A percentile compares a stretch with the other conserved stretches of the same genome.
Evolutionary conservation across 805 yeast species (phyloP).

Genomic region (Myxozyma vanderwaltii): DNA sequence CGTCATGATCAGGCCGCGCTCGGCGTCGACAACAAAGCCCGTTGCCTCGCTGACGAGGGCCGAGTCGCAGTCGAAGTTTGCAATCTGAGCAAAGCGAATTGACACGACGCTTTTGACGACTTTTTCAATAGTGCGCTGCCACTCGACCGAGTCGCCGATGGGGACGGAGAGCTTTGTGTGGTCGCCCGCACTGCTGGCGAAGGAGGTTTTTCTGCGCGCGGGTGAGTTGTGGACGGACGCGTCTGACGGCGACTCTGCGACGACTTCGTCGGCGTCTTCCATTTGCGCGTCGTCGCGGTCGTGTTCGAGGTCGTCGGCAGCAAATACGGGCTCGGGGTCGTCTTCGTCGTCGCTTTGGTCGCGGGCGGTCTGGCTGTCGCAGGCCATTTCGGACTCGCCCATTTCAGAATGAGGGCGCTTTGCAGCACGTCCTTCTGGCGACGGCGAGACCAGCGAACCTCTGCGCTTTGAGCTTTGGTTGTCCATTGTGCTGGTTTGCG

Average conservation of each 20-base stretch:
- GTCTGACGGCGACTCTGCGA: constrained; percentile 11
- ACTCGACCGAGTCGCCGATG: constrained; percentile 43
- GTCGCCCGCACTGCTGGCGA: background rate
- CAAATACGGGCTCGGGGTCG: background rate
- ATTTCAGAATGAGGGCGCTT: constrained; percentile 5
- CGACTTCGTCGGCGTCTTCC: constrained; percentile 8
- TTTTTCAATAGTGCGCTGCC: constrained; percentile 80
- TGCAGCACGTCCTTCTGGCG: constrained; percentile 7
- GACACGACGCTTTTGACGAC: constrained; percentile 88
- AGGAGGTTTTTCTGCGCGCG: background rate
- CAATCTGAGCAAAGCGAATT: constrained; percentile 84
- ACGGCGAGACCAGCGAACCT: constrained; percentile 13
- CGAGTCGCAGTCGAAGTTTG: constrained; percentile 81
- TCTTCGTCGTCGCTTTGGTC: background rate
- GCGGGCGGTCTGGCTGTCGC: constrained; percentile 1
- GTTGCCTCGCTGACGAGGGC: constrained; percentile 89
- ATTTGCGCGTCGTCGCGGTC: constrained; percentile 1
- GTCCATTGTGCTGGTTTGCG: background rate
- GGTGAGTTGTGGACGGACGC: constrained; percentile 5
- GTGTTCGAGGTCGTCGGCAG: constrained; percentile 1
- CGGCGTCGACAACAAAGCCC: constrained; percentile 88
- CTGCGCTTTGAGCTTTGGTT: constrained; percentile 5
- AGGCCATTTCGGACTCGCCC: constrained; percentile 7
- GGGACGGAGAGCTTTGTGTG: constrained; percentile 1
- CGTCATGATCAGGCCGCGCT: constrained; percentile 79